Evolutionary conservation across 495 filamentous ascomycete species (phyloP).

Genomic region (Hypoxylon crocopeplum): DNA sequence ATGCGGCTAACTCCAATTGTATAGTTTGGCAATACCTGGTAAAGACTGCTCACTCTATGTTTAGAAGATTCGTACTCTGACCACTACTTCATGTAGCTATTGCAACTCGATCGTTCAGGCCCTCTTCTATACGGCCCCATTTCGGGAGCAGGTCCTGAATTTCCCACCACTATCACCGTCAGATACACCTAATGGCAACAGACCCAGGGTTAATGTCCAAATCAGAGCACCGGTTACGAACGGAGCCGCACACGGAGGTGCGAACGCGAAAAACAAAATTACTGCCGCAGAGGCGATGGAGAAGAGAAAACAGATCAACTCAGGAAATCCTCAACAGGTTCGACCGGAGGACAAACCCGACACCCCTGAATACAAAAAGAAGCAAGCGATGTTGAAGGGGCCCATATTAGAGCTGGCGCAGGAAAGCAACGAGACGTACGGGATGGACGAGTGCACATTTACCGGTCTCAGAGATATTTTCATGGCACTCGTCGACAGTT

Average conservation of each 20-base stretch:
- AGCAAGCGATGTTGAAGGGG: conserved; percentile 84
- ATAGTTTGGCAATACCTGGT: conserved; percentile 98
- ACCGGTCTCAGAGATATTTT: conserved; percentile 96
- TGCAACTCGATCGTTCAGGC: conserved; percentile 98
- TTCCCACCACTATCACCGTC: conserved; percentile 70
- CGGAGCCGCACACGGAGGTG: conserved; percentile 52
- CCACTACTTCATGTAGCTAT: conserved; percentile 68
- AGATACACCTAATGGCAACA: conserved; percentile 52
- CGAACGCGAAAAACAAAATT: conserved; percentile 53
- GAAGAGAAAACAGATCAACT: conserved; percentile 51
- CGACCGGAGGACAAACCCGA: conserved; percentile 76
- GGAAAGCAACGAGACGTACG: conserved; percentile 80
- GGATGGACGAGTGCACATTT: conserved; percentile 94
- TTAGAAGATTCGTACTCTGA: conserved; percentile 32
- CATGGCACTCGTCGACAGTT: conserved; percentile 83
- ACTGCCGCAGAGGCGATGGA: conserved; percentile 51
- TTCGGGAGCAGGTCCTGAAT: conserved; percentile 93
- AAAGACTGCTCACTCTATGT: conserved; percentile 40
- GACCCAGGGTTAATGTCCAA: conserved; percentile 55
- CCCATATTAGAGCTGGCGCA: conserved; percentile 83
- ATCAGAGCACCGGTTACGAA: conserved; percentile 55
- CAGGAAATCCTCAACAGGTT: conserved; percentile 47
- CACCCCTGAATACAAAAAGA: conserved; percentile 95
- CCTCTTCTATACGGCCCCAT: conserved; percentile 92
- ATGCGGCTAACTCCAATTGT: conserved; percentile 35